Evolutionary conservation across 169 alveolate genomes (phyloP).

Genomic region (Plasmodium cynomolgi): DNA sequence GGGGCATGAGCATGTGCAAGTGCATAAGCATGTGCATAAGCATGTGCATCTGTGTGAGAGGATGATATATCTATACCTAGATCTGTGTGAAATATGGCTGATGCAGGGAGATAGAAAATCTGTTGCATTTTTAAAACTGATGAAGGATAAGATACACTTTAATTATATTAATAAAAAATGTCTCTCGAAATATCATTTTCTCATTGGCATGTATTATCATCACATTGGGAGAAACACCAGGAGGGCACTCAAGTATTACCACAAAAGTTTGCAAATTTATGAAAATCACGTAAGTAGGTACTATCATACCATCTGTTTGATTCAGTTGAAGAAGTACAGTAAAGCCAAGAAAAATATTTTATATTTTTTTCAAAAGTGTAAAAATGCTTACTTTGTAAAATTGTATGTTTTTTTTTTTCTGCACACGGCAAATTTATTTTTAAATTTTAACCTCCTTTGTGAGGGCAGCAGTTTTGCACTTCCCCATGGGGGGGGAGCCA

Average conservation of each 20-base stretch:
- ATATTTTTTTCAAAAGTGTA: constrained; percentile 16
- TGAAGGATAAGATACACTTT: constrained; percentile 56
- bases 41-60: constrained; percentile 11
- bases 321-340: constrained; percentile 36
- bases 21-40: too few relatives aligned
- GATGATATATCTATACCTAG: constrained; percentile 51
- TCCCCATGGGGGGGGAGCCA: neutral
- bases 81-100: constrained; percentile 72
- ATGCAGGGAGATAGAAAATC: constrained; percentile 25
- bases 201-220: constrained; percentile 63
- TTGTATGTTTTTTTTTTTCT: constrained; percentile 38
- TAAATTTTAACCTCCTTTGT: constrained; percentile 48
- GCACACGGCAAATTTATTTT: constrained; percentile 49
- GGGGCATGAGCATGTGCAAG: neutral
- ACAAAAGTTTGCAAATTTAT: constrained; percentile 43
- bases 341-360: constrained; percentile 40
- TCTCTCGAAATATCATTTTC: constrained; percentile 46
- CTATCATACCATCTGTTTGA: constrained; percentile 44
- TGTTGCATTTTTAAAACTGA: constrained; percentile 28
- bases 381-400: constrained; percentile 58
- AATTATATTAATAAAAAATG: constrained; percentile 36
- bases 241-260: constrained; percentile 36
- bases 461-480: neutral
- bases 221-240: constrained; percentile 38
- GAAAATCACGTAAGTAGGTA: constrained; percentile 17